Base-by-base conservation (phyloP, 176 grass and related monocot genomes). In the Puccinellia tenuiflora region DNA sequence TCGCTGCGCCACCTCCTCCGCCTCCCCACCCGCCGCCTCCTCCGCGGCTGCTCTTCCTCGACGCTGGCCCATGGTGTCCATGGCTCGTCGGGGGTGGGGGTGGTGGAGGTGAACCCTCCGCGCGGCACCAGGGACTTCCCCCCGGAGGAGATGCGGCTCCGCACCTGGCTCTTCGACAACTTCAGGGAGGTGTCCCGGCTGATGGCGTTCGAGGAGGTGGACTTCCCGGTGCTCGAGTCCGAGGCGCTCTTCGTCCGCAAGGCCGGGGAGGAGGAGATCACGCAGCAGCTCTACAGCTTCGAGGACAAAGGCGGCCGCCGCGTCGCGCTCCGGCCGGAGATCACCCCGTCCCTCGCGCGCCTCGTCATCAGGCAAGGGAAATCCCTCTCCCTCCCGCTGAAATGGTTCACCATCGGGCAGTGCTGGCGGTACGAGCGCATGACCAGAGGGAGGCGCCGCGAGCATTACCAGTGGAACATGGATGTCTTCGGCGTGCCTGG, bases 401-500 rank as follows among this genome's bases (percentile, higher is more conserved):
- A 91, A 88, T 97, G 94, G 92, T 97, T 94, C 87, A 92, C 94
- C 62, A 94, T 97, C 79, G 92, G 92, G 73, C 90, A 97, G 18
- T 97, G 94, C 62, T 97, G 92, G 94, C 83, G 94, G 21, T 97
- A 94, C 74, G 94, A 97, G 60, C 86, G 94, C 39, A 97, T 97
- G 92, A 97, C 94, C 52, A 85, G 90, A 82, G 94, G 92, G 59
- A 94, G 94, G 64, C 83, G 92, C 37, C 84, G 88, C 56, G 90
- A 97, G 15, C 90, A 97, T 87, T 97, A 94, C 70, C 92, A 97
- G 76, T 94, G 92, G 95, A 97, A 94, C 79, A 94, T 97, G 95
- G 95, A 94, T 88, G 85, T 97, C 29, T 90, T 97, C 73, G 92
- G 95, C 60, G 72, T 97, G 75, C 61, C 92, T 54, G 89, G 81